Percentiles rank a stretch among this genome's conserved stretches.
phyloP scores from a whole-genome alignment of 2,329 filamentous ascomycete species.

The Fusarium sp. region DNA sequence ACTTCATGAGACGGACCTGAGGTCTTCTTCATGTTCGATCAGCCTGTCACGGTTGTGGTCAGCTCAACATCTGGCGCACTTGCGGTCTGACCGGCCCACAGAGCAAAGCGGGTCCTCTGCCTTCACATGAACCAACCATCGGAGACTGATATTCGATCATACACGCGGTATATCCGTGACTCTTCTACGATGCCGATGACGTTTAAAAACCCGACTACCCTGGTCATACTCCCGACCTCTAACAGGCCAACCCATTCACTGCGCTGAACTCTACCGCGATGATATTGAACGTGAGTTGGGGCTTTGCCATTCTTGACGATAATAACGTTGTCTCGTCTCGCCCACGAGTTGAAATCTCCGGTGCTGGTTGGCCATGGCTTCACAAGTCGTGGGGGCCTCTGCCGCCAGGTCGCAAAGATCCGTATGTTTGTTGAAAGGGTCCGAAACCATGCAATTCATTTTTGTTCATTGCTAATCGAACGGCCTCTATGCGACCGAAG shows the following conservation, averaged over 20 bases:
- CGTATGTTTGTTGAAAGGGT: slow-evolving; percentile 39
- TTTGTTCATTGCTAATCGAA: slow-evolving; percentile 57
- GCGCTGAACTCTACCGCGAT: background rate
- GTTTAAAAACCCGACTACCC: background rate
- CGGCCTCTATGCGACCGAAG: slow-evolving; percentile 52
- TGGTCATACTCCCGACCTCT: background rate
- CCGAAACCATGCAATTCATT: slow-evolving; percentile 51
- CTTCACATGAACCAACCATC: background rate
- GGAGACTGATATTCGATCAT: background rate
- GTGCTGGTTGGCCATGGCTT: slow-evolving; percentile 19
- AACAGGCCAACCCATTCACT: background rate
- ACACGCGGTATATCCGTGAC: background rate
- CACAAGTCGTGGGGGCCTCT: slow-evolving; percentile 5
- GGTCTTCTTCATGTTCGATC: background rate
- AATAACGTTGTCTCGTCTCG: background rate
- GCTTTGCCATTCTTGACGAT: background rate
- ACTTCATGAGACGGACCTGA: background rate
- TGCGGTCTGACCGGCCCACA: background rate
- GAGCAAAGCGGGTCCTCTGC: background rate
- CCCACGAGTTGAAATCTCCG: background rate
- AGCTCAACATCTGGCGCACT: slow-evolving; percentile 3
- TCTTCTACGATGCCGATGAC: slow-evolving; percentile 6
- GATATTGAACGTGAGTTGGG: background rate
- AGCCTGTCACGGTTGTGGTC: background rate
- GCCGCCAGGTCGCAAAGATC: background rate